Percentiles rank a stretch among this genome's conserved stretches.
phyloP scores from a whole-genome alignment of 2,329 filamentous ascomycete species.

The Lachnellula hyalina region DNA sequence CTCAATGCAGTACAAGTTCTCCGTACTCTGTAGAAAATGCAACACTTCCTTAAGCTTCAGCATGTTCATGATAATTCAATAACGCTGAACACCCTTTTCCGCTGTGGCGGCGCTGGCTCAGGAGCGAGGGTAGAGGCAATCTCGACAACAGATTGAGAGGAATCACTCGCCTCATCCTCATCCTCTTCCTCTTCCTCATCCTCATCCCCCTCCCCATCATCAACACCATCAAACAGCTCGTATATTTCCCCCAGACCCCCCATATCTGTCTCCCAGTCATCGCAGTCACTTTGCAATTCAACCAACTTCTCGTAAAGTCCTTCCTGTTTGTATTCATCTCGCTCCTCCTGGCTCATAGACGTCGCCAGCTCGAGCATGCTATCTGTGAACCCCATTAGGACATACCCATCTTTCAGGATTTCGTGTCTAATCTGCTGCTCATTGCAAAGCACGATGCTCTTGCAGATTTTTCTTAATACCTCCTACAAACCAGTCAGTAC shows the following conservation, averaged over 20 bases:
- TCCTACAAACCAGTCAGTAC: background rate
- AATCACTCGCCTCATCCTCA: conserved; percentile 1
- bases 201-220: background rate
- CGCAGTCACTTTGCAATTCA: conserved; percentile 11
- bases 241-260: conserved; percentile 5
- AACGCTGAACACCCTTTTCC: conserved; percentile 7
- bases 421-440: conserved; percentile 3
- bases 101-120: background rate
- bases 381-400: conserved; percentile 5
- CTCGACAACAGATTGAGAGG: background rate
- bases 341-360: background rate
- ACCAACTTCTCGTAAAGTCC: conserved; percentile 14
- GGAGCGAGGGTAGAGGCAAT: background rate
- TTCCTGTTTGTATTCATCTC: conserved; percentile 12
- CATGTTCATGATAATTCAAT: conserved; percentile 4
- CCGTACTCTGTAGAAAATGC: no score
- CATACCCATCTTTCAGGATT: conserved; percentile 2
- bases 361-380: conserved; percentile 6
- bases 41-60: no score
- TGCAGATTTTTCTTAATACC: conserved; percentile 14
- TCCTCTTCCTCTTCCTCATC: background rate
- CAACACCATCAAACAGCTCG: conserved; percentile 6
- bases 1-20: no score
- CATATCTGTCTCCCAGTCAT: conserved; percentile 9
- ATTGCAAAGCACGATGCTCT: conserved; percentile 13